A percentile compares a stretch with the other conserved stretches of the same genome.
Evolutionary conservation across 1,284 basidiomycete species (phyloP).

Genomic region (Cutaneotrichosporon sp.): DNA sequence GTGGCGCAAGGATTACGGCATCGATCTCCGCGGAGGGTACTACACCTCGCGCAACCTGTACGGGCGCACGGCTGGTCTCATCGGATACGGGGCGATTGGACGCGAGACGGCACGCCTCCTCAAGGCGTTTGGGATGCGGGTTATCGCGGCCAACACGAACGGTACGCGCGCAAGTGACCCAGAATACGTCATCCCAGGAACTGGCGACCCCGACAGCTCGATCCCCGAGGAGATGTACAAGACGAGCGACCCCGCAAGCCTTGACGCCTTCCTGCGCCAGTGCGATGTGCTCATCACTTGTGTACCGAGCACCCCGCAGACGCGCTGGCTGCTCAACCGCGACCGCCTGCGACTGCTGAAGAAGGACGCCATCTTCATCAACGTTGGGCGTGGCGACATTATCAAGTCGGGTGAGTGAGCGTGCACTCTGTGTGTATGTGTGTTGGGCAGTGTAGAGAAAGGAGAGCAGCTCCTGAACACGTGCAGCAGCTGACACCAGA

Average conservation of each 20-base stretch:
- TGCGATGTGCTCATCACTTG: conserved; percentile 47
- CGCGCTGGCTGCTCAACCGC: conserved; percentile 40
- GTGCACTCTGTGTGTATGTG: neutral
- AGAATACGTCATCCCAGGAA: conserved; percentile 47
- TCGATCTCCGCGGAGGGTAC: conserved; percentile 28
- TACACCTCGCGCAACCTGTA: conserved; percentile 37
- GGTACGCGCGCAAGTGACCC: conserved; percentile 39
- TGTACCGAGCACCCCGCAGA: conserved; percentile 46
- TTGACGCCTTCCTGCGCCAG: conserved; percentile 44
- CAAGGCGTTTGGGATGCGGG: conserved; percentile 41
- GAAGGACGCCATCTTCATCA: conserved; percentile 43
- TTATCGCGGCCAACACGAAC: conserved; percentile 50
- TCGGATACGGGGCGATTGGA: conserved; percentile 45
- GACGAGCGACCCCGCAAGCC: conserved; percentile 35
- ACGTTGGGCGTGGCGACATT: conserved; percentile 48
- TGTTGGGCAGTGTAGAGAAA: neutral
- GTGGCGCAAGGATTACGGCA: conserved; percentile 36
- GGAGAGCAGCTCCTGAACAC: neutral
- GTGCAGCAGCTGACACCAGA: conserved; percentile 27
- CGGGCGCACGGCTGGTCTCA: conserved; percentile 45
- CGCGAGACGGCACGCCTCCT: conserved; percentile 48
- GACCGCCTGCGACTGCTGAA: conserved; percentile 41
- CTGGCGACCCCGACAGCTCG: conserved; percentile 45
- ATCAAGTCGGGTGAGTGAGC: conserved; percentile 34
- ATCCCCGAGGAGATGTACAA: conserved; percentile 49